Base-by-base conservation (phyloP, 805 yeast genomes). In the Sungouiozyma intestinalis region DNA sequence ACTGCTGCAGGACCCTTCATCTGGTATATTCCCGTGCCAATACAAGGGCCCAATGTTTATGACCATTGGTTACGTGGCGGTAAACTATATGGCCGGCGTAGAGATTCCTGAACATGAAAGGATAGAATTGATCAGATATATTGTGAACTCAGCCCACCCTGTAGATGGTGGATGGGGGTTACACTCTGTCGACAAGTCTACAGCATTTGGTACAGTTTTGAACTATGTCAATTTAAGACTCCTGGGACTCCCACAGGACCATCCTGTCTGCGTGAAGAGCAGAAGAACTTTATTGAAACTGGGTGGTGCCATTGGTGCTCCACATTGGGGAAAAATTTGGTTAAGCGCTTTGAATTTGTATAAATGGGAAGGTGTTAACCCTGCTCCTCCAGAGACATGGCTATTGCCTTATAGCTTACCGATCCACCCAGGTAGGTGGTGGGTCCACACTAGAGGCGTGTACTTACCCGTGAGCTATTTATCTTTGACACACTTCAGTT, bases 151-250 rank as follows among this genome's bases (percentile, higher is more conserved):
- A 0, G 81, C 97, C 0, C 96, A 92, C 58, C 97, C 97, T 0
- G 95, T 88, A 1, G 98, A 92, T 62, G 99, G 99, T n/a, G 99
- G 98, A 2, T 92, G 99, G 99, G 99, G 99, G 0, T 68, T 92
- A 33, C 97, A 92, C 59, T 76, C 87, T 3, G 79, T 77, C 40
- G 99, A 92, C 58, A 92, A 90, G 59, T 79, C 92, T 7, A 92
- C 99, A 0, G 92, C 92, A 50, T 88, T 88, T 60, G 98, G 99
- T 4, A 92, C 99, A 1, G 70, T 85, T 0, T 72, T 92, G 51
- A 88, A 87, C 62, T 92, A 92, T 60, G 81, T 90, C 6, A 66
- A 68, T n/a, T 67, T 92, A 46, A 71, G 99, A 47, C 62, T 92
- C 13, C 64, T 90, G 39, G 98, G 99, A 0, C 56, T 92, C 51